Conservation (phyloP, 352 stramenopile genomes). For the Pythium dissimile region DNA sequence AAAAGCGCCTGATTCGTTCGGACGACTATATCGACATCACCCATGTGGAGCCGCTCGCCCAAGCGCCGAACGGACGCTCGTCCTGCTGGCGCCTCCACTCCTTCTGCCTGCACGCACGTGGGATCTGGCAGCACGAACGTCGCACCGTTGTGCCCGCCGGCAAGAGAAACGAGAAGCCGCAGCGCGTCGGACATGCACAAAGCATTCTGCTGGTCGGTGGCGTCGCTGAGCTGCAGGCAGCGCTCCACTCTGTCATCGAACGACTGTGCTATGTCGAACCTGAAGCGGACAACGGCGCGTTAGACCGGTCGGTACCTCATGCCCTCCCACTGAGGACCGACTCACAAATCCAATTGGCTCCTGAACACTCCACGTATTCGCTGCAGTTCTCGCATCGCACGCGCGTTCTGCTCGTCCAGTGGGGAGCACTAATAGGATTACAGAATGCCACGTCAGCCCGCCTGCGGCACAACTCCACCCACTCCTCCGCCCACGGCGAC, state of each 20-base stretch:
- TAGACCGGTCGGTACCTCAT: too few relatives aligned
- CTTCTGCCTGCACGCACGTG: slow-evolving; percentile 23
- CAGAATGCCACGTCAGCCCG: too few relatives aligned
- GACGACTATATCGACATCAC: slow-evolving; percentile 36
- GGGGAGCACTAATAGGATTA: not conserved
- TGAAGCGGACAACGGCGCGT: too few relatives aligned
- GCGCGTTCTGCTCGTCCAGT: not conserved
- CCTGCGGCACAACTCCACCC: not conserved
- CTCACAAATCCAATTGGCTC: slow-evolving; percentile 16
- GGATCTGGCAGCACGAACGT: slow-evolving; percentile 63
- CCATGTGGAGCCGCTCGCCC: slow-evolving; percentile 57
- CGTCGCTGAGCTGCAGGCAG: slow-evolving; percentile 7
- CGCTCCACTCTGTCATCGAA: slow-evolving; percentile 17
- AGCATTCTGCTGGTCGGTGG: not conserved
- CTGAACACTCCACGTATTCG: slow-evolving; percentile 7
- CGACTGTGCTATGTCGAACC: slow-evolving; percentile 10
- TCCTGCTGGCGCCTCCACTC: not conserved
- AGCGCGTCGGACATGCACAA: slow-evolving; percentile 30
- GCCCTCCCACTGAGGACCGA: not conserved
- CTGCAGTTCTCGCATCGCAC: slow-evolving; percentile 5
- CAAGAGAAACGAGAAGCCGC: slow-evolving; percentile 53
- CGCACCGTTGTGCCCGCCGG: slow-evolving; percentile 44
- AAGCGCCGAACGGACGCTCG: slow-evolving; percentile 22
- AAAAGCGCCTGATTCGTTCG: slow-evolving; percentile 31
- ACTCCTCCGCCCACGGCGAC: not conserved